phyloP scores from a whole-genome alignment of 1,139 yeast genomes.

The Hyphopichia wangnamkhiaoensis region DNA sequence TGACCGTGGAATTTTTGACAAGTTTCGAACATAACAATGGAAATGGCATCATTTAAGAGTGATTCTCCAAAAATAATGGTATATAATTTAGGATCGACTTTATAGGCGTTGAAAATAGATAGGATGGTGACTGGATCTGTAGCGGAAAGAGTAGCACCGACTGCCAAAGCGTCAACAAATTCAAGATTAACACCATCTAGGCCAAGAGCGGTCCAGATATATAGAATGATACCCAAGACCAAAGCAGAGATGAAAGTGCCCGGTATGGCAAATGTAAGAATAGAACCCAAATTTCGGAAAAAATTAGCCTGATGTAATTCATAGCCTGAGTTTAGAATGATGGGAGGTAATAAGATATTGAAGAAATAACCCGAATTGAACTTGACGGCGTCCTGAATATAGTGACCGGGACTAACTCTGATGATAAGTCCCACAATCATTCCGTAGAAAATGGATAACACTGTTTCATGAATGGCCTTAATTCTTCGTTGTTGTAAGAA shows the following conservation, averaged over 20 bases:
- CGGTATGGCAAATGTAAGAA: slow-evolving; percentile 92
- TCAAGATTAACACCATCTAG: slow-evolving; percentile 85
- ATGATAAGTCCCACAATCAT: slow-evolving; percentile 93
- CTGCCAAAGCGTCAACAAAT: slow-evolving; percentile 93
- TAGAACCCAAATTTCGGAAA: slow-evolving; percentile 88
- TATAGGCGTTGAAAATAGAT: slow-evolving; percentile 94
- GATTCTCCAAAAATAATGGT: slow-evolving; percentile 98
- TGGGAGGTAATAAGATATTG: slow-evolving; percentile 92
- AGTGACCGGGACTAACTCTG: slow-evolving; percentile 91
- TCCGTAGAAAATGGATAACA: slow-evolving; percentile 91
- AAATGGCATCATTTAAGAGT: slow-evolving; percentile 91
- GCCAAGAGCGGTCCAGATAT: slow-evolving; percentile 89
- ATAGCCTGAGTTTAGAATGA: slow-evolving; percentile 93
- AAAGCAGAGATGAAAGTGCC: slow-evolving; percentile 93
- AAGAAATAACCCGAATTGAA: slow-evolving; percentile 94
- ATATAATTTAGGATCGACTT: slow-evolving; percentile 95
- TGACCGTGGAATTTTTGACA: slow-evolving; percentile 96
- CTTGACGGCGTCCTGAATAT: slow-evolving; percentile 94
- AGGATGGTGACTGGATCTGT: slow-evolving; percentile 98
- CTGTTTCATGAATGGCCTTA: slow-evolving; percentile 96
- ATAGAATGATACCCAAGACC: slow-evolving; percentile 82
- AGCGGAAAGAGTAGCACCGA: slow-evolving; percentile 96
- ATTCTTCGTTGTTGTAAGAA: slow-evolving; percentile 88
- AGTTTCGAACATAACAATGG: slow-evolving; percentile 98
- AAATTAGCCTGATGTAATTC: slow-evolving; percentile 95